Evolutionary conservation across 2,329 filamentous ascomycete species (phyloP), one percentile per base, ranked within the genome.

Genomic region (Monosporascus sp.): DNA sequence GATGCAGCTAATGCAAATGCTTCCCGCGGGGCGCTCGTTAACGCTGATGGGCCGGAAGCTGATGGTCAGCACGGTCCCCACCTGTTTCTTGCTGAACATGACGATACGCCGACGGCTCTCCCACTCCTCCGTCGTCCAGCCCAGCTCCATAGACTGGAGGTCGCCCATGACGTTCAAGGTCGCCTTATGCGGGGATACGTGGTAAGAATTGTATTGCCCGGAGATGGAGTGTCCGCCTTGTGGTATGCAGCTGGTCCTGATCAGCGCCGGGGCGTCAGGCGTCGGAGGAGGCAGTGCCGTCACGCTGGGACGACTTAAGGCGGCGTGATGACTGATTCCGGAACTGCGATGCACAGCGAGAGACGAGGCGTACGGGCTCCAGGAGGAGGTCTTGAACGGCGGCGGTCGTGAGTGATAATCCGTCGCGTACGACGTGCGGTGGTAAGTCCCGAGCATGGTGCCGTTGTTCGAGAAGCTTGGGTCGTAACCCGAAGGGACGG

Each of bases 1-100:
- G 66, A 99, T 99, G 76, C 94, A 99, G 72, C 92, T 97, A 68
- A 99, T 90, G 73, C 91, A 96, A 56, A 95, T 93, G 72, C 88
- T 91, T 73, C 93, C 89, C 3, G 86, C 84, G 1, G 87, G 83
- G 22, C 91, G 84, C 57, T 96, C 89, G 64, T 91, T 89, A 16
- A 85, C 84, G 17, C 88, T 79, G 47, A 97, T 86, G 0, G 91
- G 78, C 49, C 86, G 84, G 74, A 97, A 97, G 16, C 80, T 87
- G 16, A 90, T 84, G 37, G 85, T 87, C 52, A 97, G 87, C 4
- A 88, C 90, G 66, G 88, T 92, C 27, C 91, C 91, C 37, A 78
- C 79, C 71, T 97, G 93, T 55, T 82, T 84, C 63, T 94, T 87
- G 63, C 81, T 86, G 74, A 99, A 99, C 63, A 92, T 84, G 19